Evolutionary conservation across 441 rosid species (phyloP).

Genomic region (Raphanus hybrid): DNA sequence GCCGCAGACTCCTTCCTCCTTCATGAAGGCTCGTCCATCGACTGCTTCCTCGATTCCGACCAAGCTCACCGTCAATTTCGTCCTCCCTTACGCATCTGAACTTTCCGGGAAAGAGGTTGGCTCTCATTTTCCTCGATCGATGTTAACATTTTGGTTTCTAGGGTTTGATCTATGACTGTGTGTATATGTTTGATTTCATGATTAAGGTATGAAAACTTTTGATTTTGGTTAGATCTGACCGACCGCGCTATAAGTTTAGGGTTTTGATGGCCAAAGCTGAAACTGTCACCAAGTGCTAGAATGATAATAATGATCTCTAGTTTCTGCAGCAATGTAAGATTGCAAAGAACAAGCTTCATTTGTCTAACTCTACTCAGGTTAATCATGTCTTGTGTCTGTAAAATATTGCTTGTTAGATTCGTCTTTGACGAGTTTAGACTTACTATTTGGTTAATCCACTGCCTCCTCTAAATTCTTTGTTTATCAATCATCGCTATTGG

Average conservation of each 20-base stretch:
- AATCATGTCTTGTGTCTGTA: background rate
- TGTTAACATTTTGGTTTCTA: background rate
- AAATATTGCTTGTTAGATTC: background rate
- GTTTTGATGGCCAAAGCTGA: constrained; percentile 9
- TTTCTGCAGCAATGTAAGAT: background rate
- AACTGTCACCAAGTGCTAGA: background rate
- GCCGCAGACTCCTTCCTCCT: too few relatives aligned
- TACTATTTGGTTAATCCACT: background rate
- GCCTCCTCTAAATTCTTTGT: background rate
- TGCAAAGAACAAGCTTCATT: background rate
- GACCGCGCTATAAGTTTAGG: constrained; percentile 7
- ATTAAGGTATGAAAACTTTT: background rate
- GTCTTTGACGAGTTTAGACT: background rate
- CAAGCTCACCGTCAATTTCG: constrained; percentile 78
- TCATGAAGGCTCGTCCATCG: constrained; percentile 56
- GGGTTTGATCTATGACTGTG: constrained; percentile 20
- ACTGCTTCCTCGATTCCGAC: constrained; percentile 62
- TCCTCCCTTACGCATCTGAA: constrained; percentile 78
- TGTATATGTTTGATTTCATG: constrained; percentile 3
- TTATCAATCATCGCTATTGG: background rate
- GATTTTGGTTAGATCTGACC: constrained; percentile 33
- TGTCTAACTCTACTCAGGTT: background rate
- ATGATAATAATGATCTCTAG: background rate
- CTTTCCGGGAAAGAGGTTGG: constrained; percentile 66
- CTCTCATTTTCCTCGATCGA: background rate